A percentile compares a stretch with the other conserved stretches of the same genome.
Evolutionary conservation across 108 stramenopile genomes (phyloP).

Genomic region (Pseudonitzschia multiseries): DNA sequence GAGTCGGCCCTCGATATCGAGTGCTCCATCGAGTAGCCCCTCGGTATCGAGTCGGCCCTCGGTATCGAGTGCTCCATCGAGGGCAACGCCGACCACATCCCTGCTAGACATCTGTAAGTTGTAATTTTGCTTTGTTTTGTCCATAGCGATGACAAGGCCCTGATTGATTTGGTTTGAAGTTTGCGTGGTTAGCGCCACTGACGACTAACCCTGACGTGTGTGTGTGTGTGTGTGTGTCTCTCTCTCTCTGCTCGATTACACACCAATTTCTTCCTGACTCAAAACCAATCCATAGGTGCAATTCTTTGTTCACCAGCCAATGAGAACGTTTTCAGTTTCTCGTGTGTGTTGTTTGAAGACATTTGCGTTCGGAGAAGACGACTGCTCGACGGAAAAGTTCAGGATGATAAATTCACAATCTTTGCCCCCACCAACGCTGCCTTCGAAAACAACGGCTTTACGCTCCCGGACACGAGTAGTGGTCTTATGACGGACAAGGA

Average conservation of each 20-base stretch:
- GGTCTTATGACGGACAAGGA: neutral
- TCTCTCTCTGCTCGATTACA: no score
- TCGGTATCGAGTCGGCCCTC: no score
- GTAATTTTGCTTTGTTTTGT: no score
- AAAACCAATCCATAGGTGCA: neutral
- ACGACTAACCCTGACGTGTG: no score
- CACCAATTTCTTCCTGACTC: neutral
- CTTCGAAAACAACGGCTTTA: neutral
- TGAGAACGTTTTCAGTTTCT: neutral
- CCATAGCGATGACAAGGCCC: no score
- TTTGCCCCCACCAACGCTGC: neutral
- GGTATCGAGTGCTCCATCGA: neutral
- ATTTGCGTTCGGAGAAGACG: neutral
- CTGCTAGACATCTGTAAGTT: no score
- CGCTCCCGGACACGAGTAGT: neutral
- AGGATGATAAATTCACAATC: neutral
- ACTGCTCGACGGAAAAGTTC: neutral
- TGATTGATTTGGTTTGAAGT: no score
- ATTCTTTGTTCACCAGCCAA: neutral
- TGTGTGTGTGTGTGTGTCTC: neutral
- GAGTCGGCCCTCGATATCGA: neutral
- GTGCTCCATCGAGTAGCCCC: neutral
- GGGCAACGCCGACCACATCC: neutral
- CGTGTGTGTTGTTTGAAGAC: neutral
- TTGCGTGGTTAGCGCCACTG: no score